These are phyloP conservation scores for Tuber borchii DNA, from an alignment of 495 filamentous ascomycete species.

Conservation along the genomic window DNA sequence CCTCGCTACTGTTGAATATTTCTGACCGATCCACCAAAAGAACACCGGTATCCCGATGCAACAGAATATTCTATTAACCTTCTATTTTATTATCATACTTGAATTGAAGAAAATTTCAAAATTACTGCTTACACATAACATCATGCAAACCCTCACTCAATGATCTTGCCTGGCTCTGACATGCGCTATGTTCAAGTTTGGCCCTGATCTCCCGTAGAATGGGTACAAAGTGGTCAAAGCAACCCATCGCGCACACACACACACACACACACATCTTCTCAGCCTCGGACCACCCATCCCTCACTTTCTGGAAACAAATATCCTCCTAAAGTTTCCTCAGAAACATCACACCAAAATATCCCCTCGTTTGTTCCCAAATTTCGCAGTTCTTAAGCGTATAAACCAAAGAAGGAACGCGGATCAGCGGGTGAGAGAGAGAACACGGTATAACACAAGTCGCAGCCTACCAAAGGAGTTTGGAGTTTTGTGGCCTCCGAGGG, in stretches of 20 bases:
- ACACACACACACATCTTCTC: neutral
- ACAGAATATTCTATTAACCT: constrained; percentile 4
- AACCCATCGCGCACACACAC: neutral
- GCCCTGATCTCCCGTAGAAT: neutral
- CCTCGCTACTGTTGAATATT: neutral
- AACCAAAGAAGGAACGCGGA: no score
- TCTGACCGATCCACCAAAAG: neutral
- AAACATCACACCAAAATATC: neutral
- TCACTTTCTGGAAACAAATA: neutral
- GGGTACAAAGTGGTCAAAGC: neutral
- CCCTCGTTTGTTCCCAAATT: no score
- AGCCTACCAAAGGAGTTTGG: no score
- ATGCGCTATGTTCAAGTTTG: neutral
- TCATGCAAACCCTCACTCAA: neutral
- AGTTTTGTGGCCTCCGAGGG: no score
- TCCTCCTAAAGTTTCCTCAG: neutral
- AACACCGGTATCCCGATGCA: neutral
- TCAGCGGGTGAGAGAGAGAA: no score
- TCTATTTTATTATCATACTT: neutral
- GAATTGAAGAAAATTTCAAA: neutral
- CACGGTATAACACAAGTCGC: no score
- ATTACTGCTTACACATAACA: neutral
- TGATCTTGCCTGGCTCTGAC: neutral
- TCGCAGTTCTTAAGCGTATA: no score
- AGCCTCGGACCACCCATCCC: neutral